Evolutionary conservation across 1,284 basidiomycete genomes (phyloP).

Genomic region (Boletus chippewaensis): DNA sequence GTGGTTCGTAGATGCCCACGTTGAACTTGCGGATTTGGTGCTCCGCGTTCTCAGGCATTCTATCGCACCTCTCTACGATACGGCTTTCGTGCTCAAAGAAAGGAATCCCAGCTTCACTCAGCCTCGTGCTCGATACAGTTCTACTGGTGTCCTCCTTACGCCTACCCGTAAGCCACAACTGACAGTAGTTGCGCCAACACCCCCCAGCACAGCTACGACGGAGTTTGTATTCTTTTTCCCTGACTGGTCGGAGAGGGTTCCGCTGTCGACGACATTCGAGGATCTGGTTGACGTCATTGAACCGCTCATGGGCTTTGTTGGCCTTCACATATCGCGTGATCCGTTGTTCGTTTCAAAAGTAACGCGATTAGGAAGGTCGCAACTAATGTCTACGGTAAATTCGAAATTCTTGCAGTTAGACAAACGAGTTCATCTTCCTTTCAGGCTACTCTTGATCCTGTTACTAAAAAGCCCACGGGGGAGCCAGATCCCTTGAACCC

Average conservation of each 20-base stretch:
- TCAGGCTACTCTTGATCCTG: constrained; percentile 46
- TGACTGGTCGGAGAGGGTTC: constrained; percentile 69
- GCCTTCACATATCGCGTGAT: constrained; percentile 70
- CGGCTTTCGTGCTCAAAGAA: constrained; percentile 45
- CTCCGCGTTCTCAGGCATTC: constrained; percentile 68
- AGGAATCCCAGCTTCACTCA: constrained; percentile 54
- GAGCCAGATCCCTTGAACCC: constrained; percentile 51
- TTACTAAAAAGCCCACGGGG: constrained; percentile 48
- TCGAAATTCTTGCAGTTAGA: constrained; percentile 27
- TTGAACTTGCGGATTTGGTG: constrained; percentile 80
- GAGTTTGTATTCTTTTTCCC: constrained; percentile 89
- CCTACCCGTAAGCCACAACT: constrained; percentile 53
- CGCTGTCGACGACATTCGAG: constrained; percentile 55
- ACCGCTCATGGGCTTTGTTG: constrained; percentile 70
- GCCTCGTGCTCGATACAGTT: constrained; percentile 55
- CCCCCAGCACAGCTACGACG: constrained; percentile 61
- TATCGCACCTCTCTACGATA: constrained; percentile 62
- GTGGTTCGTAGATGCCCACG: constrained; percentile 78
- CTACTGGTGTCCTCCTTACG: constrained; percentile 46
- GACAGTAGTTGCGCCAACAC: constrained; percentile 67
- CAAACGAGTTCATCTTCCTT: constrained; percentile 8
- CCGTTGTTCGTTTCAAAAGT: constrained; percentile 58
- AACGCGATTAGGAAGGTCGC: constrained; percentile 49
- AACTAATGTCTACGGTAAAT: constrained; percentile 41
- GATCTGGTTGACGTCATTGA: constrained; percentile 71